Evolutionary conservation across 2,329 filamentous ascomycete species (phyloP).

Genomic region (Eutypa lata): DNA sequence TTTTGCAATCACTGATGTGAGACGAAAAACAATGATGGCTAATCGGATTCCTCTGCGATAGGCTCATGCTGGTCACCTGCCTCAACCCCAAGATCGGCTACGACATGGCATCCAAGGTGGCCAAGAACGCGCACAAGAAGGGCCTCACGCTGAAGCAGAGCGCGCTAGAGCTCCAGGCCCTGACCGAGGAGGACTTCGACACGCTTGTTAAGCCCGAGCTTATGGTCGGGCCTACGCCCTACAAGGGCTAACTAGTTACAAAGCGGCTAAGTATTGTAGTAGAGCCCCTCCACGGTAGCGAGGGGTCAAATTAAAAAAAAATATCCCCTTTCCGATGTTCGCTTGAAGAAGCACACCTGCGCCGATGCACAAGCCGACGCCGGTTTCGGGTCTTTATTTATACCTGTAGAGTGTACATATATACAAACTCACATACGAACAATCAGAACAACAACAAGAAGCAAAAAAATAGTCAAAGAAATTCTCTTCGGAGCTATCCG

Average conservation of each 20-base stretch:
- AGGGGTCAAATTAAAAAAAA: too few species aligned
- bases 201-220: constrained; percentile 85
- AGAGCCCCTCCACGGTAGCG: too few species aligned
- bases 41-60: constrained; percentile 38
- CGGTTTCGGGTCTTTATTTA: background rate
- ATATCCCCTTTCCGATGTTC: background rate
- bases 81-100: constrained; percentile 97
- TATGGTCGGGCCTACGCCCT: constrained; percentile 80
- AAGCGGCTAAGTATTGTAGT: too few species aligned
- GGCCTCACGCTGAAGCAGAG: constrained; percentile 89
- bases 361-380: background rate
- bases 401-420: background rate
- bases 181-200: constrained; percentile 89
- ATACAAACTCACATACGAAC: background rate
- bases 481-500: background rate
- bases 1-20: too few species aligned
- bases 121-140: constrained; percentile 99
- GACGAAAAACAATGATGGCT: constrained; percentile 16
- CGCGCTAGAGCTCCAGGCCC: constrained; percentile 86
- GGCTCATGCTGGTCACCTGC: constrained; percentile 97
- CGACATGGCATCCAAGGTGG: constrained; percentile 94
- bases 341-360: background rate
- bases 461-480: too few species aligned
- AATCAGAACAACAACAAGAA: too few species aligned
- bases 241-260: constrained; percentile 50